Percentiles rank a stretch among this genome's conserved stretches.
Evolutionary conservation across 2,329 filamentous ascomycete genomes (phyloP).

Genomic region (Ophiosphaerella korrae): DNA sequence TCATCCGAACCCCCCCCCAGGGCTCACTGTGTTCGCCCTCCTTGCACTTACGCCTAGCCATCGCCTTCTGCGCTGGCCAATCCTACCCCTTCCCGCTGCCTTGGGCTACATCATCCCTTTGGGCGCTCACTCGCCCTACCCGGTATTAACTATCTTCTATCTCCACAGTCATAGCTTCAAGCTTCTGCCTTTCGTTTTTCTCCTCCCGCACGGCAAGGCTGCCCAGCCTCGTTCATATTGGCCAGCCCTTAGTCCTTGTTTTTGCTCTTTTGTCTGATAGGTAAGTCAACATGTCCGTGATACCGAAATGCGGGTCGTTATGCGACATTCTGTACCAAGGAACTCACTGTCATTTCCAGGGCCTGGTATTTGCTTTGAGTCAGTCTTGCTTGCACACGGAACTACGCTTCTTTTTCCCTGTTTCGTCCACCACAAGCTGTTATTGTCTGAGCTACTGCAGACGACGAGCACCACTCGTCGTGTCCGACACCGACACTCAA

Average conservation of each 20-base stretch:
- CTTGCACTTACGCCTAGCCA: constrained; percentile 36
- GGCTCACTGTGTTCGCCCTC: constrained; percentile 31
- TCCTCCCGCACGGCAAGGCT: constrained; percentile 29
- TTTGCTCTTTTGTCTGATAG: constrained; percentile 43
- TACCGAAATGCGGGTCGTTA: constrained; percentile 38
- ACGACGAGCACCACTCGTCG: constrained; percentile 33
- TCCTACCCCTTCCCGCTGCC: constrained; percentile 31
- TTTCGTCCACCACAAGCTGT: constrained; percentile 37
- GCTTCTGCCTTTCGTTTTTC: constrained; percentile 24
- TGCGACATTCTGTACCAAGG: constrained; percentile 39
- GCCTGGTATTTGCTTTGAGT: constrained; percentile 45
- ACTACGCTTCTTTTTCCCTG: constrained; percentile 33
- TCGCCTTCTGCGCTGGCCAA: constrained; percentile 26
- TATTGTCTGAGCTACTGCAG: constrained; percentile 33
- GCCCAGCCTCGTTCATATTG: constrained; percentile 32
- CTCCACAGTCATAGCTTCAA: constrained; percentile 39
- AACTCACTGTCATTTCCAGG: constrained; percentile 43
- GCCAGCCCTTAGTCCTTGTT: constrained; percentile 36
- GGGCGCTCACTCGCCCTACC: constrained; percentile 17
- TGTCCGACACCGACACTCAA: constrained; percentile 41
- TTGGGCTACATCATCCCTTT: constrained; percentile 30
- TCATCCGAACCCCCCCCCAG: constrained; percentile 32
- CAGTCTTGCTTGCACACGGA: constrained; percentile 35
- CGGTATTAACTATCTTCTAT: constrained; percentile 31
- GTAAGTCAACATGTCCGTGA: constrained; percentile 43